Conservation (phyloP, 169 alveolate genomes). For the Cryptosporidium xiaoi region DNA sequence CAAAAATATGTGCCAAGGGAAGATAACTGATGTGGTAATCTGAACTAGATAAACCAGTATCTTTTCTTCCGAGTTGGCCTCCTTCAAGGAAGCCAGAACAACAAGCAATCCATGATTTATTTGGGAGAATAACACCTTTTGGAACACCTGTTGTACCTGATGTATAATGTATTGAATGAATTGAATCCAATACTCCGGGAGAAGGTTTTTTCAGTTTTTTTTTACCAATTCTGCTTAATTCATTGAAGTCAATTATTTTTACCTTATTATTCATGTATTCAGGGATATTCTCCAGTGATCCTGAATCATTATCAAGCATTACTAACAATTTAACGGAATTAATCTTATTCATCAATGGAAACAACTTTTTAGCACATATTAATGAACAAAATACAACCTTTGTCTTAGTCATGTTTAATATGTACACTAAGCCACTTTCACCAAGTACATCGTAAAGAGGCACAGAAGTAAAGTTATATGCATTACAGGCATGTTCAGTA, state of each 20-base stretch:
- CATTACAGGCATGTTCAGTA: slow-evolving; percentile 78
- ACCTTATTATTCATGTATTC: slow-evolving; percentile 32
- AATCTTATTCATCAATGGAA: slow-evolving; percentile 17
- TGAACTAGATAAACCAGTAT: slow-evolving; percentile 38
- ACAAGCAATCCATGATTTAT: slow-evolving; percentile 77
- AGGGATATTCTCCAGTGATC: background rate
- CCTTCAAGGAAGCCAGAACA: slow-evolving; percentile 24
- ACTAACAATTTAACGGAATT: slow-evolving; percentile 11
- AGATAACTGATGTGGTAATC: slow-evolving; percentile 84
- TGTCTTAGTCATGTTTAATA: slow-evolving; percentile 70
- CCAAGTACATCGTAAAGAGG: slow-evolving; percentile 81
- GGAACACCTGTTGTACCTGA: slow-evolving; percentile 93
- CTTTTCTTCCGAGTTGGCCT: slow-evolving; percentile 55
- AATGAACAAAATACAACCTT: slow-evolving; percentile 57
- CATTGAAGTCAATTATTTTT: slow-evolving; percentile 35
- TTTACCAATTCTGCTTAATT: slow-evolving; percentile 32
- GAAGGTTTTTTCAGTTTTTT: slow-evolving; percentile 5
- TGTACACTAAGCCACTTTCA: slow-evolving; percentile 76
- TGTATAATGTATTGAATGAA: slow-evolving; percentile 80
- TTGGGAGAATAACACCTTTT: slow-evolving; percentile 88
- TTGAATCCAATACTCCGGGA: slow-evolving; percentile 46
- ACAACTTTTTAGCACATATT: slow-evolving; percentile 15
- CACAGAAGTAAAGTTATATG: slow-evolving; percentile 73
- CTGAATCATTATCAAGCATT: slow-evolving; percentile 34
- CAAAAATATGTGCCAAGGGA: slow-evolving; percentile 88